Percentiles rank a stretch among this genome's conserved stretches.
Conservation (phyloP, 2,329 filamentous ascomycete species). For the Ceratocystis variospora region DNA sequence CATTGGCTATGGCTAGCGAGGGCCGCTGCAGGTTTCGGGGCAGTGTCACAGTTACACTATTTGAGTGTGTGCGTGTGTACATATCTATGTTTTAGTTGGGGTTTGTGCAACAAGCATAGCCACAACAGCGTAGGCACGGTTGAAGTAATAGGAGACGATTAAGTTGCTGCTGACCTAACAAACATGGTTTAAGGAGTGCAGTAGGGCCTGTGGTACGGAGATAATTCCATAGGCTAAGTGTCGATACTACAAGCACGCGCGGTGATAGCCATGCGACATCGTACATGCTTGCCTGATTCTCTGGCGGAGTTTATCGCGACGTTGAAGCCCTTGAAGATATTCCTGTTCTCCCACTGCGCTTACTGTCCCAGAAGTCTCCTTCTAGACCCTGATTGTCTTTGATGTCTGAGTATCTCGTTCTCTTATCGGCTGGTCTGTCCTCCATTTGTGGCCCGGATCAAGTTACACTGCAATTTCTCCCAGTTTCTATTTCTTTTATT, state of each 20-base stretch:
- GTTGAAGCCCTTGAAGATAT: too few relatives aligned
- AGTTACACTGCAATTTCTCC: not conserved
- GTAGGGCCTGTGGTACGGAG: too few relatives aligned
- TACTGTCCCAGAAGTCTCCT: not conserved
- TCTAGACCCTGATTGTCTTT: not conserved
- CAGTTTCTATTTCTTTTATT: not conserved
- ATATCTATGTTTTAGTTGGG: not conserved
- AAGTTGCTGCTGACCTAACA: not conserved
- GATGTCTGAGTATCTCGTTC: not conserved
- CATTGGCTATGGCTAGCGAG: constrained; percentile 11
- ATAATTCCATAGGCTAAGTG: too few relatives aligned
- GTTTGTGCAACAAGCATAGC: constrained; percentile 7
- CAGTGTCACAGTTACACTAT: not conserved
- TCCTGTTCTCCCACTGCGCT: too few relatives aligned
- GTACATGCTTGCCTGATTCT: too few relatives aligned
- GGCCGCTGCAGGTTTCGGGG: constrained; percentile 14
- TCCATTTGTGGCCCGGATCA: not conserved
- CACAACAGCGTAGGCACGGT: not conserved
- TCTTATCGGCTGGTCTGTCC: not conserved
- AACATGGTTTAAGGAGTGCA: not conserved
- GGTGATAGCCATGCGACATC: too few relatives aligned
- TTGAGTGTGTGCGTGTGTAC: too few relatives aligned
- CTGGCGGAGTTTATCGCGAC: too few relatives aligned
- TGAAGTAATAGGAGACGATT: not conserved
- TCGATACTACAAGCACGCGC: too few relatives aligned